Conservation (phyloP, 2,329 filamentous ascomycete species). For the Diaporthe citri region DNA sequence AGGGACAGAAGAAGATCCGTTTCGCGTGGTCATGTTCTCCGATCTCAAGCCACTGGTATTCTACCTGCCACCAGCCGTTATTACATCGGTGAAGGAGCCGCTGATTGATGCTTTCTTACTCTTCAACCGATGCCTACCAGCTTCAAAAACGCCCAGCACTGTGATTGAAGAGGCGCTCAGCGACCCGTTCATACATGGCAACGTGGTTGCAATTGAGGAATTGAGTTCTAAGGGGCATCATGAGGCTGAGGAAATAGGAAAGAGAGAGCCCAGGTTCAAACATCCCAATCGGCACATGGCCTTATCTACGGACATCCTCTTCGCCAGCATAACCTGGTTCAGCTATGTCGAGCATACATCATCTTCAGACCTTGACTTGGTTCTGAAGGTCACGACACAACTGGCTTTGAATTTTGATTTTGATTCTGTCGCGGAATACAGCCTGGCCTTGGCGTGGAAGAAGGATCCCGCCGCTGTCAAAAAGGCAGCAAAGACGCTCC, state of each 20-base stretch:
- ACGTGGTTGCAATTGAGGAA: constrained; percentile 48
- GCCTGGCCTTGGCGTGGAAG: constrained; percentile 74
- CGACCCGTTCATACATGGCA: constrained; percentile 64
- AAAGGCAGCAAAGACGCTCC: constrained; percentile 78
- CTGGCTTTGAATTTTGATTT: constrained; percentile 62
- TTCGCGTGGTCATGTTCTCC: constrained; percentile 81
- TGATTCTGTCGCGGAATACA: constrained; percentile 74
- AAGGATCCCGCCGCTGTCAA: constrained; percentile 68
- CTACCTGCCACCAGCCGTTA: constrained; percentile 56
- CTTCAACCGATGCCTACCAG: constrained; percentile 75
- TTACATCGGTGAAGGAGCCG: constrained; percentile 53
- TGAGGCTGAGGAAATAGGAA: constrained; percentile 28
- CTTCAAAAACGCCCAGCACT: constrained; percentile 43
- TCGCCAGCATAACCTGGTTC: constrained; percentile 62
- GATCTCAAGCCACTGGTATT: constrained; percentile 78
- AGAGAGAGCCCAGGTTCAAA: constrained; percentile 44
- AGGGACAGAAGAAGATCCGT: constrained; percentile 82
- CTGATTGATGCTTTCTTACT: constrained; percentile 79
- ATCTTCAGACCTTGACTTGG: constrained; percentile 58
- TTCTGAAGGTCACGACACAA: constrained; percentile 67
- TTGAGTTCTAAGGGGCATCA: neutral
- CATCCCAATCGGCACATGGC: constrained; percentile 48
- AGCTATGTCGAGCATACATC: constrained; percentile 51
- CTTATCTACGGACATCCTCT: constrained; percentile 65
- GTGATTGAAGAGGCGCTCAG: constrained; percentile 53